Percentiles rank a stretch among this genome's conserved stretches.
Conservation (phyloP, 2,329 filamentous ascomycete genomes). For the Aspergillus felis region DNA sequence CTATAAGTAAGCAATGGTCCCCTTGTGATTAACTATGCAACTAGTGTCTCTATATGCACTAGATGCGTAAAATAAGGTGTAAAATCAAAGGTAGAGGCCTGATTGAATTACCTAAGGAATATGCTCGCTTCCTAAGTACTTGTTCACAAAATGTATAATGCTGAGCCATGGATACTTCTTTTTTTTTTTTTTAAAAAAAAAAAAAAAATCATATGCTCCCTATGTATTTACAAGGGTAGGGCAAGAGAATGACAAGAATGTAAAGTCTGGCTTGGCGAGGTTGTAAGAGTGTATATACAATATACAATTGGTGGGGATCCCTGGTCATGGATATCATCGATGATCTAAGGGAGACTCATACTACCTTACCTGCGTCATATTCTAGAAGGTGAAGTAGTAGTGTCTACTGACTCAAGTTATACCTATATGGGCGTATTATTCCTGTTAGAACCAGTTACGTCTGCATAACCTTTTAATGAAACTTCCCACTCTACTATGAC, state of each 20-base stretch:
- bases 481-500: neutral
- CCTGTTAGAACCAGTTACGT: neutral
- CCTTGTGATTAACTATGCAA: neutral
- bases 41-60: too few species aligned
- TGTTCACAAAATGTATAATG: neutral
- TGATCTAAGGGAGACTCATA: neutral
- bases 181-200: too few species aligned
- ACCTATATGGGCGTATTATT: neutral
- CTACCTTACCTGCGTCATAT: neutral
- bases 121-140: neutral
- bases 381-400: neutral
- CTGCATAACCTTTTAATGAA: neutral
- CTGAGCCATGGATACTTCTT: neutral
- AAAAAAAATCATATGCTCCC: too few species aligned
- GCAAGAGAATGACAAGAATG: too few species aligned
- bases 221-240: too few species aligned
- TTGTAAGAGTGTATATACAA: too few species aligned
- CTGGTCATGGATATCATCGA: neutral
- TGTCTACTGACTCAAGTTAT: neutral
- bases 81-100: too few species aligned
- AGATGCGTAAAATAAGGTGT: too few species aligned
- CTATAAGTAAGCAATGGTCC: neutral
- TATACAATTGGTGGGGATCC: neutral
- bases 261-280: too few species aligned
- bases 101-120: too few species aligned